phyloP scores from a whole-genome alignment of 2,329 filamentous ascomycete species.

The Dryadomyces quercivorus region DNA sequence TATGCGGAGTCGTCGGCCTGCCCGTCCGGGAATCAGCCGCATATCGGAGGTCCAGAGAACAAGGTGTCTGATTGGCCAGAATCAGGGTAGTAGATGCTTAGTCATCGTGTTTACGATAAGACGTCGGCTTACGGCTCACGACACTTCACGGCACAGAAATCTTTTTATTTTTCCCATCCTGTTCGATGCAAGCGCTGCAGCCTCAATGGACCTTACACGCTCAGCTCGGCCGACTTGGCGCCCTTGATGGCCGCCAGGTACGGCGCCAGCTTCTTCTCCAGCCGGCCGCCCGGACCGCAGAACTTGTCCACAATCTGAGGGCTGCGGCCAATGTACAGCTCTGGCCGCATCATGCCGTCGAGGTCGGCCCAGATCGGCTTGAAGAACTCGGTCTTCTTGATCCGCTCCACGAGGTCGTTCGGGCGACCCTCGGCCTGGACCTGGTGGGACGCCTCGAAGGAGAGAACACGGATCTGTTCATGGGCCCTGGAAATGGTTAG shows the following conservation, averaged over 20 bases:
- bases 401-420: conserved; percentile 73
- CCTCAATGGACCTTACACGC: too few relatives aligned
- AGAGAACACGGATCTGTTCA: conserved; percentile 74
- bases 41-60: neutral
- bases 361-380: conserved; percentile 52
- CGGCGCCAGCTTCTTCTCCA: neutral
- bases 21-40: neutral
- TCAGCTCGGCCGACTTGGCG: too few relatives aligned
- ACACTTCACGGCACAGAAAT: neutral
- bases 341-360: conserved; percentile 9
- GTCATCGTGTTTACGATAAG: neutral
- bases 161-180: too few relatives aligned
- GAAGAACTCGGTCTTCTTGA: conserved; percentile 63
- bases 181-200: too few relatives aligned
- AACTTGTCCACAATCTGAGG: conserved; percentile 29
- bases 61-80: neutral
- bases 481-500: conserved; percentile 37
- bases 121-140: too few relatives aligned
- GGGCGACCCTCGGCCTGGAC: conserved; percentile 37
- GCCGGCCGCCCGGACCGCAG: neutral
- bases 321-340: conserved; percentile 25
- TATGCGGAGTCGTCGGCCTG: too few relatives aligned
- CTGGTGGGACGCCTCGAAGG: conserved; percentile 57
- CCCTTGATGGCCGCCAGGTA: neutral
- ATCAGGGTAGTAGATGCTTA: neutral